Conservation (phyloP, 805 yeast species). For the Candida berthetii region DNA sequence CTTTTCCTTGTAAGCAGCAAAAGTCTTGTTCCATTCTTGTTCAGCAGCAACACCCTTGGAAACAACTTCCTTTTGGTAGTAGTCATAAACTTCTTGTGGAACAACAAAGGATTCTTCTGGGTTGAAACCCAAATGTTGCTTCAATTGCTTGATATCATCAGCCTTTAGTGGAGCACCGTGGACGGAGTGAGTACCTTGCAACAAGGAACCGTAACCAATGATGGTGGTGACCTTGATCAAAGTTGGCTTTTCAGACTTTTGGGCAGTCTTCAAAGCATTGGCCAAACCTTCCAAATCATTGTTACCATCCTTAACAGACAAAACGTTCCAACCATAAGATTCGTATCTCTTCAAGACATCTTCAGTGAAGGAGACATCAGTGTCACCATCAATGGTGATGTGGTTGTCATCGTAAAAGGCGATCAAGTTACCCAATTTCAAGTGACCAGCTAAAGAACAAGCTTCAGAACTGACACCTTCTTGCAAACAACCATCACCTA, state of each 20-base stretch:
- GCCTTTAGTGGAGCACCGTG: constrained; percentile 96
- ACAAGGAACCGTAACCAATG: constrained; percentile 89
- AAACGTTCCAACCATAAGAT: constrained; percentile 91
- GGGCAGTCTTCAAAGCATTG: constrained; percentile 75
- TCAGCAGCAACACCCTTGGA: constrained; percentile 62
- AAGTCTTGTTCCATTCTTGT: constrained; percentile 65
- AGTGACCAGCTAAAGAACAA: constrained; percentile 91
- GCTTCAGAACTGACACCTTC: constrained; percentile 98
- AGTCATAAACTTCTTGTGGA: constrained; percentile 76
- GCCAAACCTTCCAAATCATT: constrained; percentile 65
- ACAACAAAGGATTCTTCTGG: constrained; percentile 76
- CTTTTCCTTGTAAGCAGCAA: constrained; percentile 55
- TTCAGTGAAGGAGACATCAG: constrained; percentile 87
- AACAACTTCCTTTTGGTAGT: constrained; percentile 47
- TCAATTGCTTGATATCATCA: constrained; percentile 86
- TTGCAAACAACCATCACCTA: constrained; percentile 98
- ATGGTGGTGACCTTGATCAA: constrained; percentile 84
- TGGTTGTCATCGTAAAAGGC: constrained; percentile 96
- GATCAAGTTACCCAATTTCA: constrained; percentile 87
- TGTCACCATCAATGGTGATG: constrained; percentile 94
- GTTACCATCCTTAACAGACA: constrained; percentile 77
- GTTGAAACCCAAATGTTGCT: constrained; percentile 80
- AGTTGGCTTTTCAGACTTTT: constrained; percentile 82
- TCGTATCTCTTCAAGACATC: constrained; percentile 79
- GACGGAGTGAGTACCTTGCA: constrained; percentile 82